These are phyloP conservation scores for Ricinus communis DNA, from an alignment of 345 rosid species.

Conservation along the genomic window DNA sequence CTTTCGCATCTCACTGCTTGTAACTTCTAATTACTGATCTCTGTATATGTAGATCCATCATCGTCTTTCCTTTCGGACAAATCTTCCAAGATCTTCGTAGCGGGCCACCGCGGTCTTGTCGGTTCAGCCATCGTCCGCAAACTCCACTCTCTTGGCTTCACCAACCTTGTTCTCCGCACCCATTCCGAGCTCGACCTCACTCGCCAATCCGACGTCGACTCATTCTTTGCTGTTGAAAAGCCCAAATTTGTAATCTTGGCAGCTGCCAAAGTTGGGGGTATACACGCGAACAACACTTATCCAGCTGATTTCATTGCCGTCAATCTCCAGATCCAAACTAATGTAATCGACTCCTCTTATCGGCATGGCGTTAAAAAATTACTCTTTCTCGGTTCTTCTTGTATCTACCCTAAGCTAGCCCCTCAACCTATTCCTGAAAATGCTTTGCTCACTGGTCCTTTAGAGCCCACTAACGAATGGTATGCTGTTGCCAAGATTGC, in stretches of 20 bases:
- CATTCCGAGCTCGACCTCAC: conserved; percentile 88
- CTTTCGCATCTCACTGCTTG: neutral
- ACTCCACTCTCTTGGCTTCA: conserved; percentile 55
- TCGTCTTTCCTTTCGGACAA: conserved; percentile 54
- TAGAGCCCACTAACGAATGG: conserved; percentile 98
- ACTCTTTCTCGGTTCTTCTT: conserved; percentile 88
- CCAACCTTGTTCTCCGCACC: conserved; percentile 64
- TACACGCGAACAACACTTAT: conserved; percentile 92
- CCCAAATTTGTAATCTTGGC: conserved; percentile 75
- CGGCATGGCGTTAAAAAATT: conserved; percentile 66
- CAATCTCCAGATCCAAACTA: conserved; percentile 95
- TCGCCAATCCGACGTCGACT: conserved; percentile 70
- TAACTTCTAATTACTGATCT: neutral
- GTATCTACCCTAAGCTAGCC: conserved; percentile 90
- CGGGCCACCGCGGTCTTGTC: conserved; percentile 93
- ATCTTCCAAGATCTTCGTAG: conserved; percentile 84
- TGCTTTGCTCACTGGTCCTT: conserved; percentile 73
- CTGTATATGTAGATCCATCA: conserved; percentile 6
- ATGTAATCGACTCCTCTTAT: conserved; percentile 78
- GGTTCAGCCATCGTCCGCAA: conserved; percentile 89
- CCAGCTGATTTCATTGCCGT: conserved; percentile 92
- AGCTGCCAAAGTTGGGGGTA: conserved; percentile 96
- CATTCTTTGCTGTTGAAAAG: conserved; percentile 64
- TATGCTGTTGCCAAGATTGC: conserved; percentile 88
- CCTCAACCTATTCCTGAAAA: conserved; percentile 88